Evolutionary conservation across 148 eudicot genomes (phyloP).

Genomic region (Rhododendron williamsianum): DNA sequence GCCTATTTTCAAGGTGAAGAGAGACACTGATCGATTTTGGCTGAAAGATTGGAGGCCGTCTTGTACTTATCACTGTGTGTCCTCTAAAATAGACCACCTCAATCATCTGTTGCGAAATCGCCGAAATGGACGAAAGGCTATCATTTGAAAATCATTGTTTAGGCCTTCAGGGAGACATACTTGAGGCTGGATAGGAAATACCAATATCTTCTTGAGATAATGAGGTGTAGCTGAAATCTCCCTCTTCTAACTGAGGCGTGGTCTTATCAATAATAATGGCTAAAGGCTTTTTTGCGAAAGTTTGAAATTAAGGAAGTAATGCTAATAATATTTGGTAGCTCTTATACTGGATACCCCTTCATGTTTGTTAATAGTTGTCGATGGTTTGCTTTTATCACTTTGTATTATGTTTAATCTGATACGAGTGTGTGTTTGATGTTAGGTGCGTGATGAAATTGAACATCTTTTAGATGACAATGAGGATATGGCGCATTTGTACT

Average conservation of each 20-base stretch:
- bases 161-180: neutral
- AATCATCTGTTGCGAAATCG: neutral
- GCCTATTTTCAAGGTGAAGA: neutral
- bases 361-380: neutral
- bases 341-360: neutral
- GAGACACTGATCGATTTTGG: neutral
- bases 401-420: neutral
- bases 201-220: neutral
- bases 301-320: neutral
- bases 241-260: neutral
- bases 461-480: conserved; percentile 94
- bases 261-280: too few relatives aligned
- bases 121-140: neutral
- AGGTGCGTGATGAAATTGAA: conserved; percentile 98
- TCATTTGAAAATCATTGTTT: neutral
- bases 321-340: neutral
- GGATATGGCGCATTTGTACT: conserved; percentile 90
- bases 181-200: neutral
- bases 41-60: neutral
- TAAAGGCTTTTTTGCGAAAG: neutral
- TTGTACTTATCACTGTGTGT: neutral
- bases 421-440: conserved; percentile 10
- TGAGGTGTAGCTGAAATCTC: neutral
- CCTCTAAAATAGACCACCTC: neutral
- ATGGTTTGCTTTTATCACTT: neutral